Percentiles rank a stretch among this genome's conserved stretches.
Evolutionary conservation across 2,329 filamentous ascomycete species (phyloP).

Genomic region (Neoscytalidium dimidiatum): DNA sequence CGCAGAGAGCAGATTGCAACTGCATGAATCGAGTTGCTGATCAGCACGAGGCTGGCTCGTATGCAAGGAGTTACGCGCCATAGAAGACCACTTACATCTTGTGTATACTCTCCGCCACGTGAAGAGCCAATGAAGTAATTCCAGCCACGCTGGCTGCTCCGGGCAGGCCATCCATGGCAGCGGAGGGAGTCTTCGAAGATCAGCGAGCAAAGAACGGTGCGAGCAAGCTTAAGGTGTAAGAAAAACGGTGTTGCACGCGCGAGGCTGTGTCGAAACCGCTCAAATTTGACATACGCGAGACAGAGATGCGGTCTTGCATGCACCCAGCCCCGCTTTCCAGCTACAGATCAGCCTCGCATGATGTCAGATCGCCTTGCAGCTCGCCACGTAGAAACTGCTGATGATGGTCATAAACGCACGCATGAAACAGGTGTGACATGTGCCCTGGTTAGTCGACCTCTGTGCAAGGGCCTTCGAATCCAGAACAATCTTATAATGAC

Average conservation of each 20-base stretch:
- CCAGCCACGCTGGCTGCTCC: slow-evolving; percentile 40
- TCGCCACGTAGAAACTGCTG: not conserved
- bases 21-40: no score
- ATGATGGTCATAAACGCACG: no score
- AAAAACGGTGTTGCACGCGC: not conserved
- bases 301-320: not conserved
- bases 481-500: no score
- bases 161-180: slow-evolving; percentile 36
- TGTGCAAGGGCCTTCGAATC: no score
- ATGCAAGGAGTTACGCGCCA: no score
- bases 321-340: not conserved
- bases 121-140: slow-evolving; percentile 41
- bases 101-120: slow-evolving; percentile 26
- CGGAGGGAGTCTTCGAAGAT: not conserved
- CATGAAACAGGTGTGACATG: no score
- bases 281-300: not conserved
- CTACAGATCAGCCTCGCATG: not conserved
- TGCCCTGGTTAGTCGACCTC: no score
- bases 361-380: not conserved
- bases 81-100: not conserved
- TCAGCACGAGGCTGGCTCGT: no score
- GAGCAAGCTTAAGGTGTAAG: not conserved
- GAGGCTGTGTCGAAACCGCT: not conserved
- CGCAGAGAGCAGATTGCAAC: not conserved
- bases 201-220: not conserved